These are phyloP conservation scores for Aspergillus nanangensis DNA, from an alignment of 495 filamentous ascomycete species.

Conservation along the genomic window DNA sequence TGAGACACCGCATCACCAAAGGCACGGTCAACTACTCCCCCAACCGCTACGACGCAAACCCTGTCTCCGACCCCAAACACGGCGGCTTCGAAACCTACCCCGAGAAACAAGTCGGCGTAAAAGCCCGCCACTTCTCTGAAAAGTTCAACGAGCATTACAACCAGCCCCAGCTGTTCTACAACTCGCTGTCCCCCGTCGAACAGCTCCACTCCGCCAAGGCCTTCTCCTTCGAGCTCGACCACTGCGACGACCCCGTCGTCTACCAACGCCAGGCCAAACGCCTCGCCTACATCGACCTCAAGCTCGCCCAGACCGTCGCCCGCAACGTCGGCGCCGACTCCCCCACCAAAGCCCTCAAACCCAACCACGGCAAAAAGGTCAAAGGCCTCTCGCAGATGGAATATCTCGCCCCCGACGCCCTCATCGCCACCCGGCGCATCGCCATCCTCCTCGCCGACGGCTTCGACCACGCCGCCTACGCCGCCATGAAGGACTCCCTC, in stretches of 20 bases:
- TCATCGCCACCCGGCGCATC: conserved; percentile 66
- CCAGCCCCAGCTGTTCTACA: conserved; percentile 66
- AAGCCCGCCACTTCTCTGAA: conserved; percentile 59
- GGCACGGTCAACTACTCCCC: conserved; percentile 89
- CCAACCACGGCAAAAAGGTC: conserved; percentile 65
- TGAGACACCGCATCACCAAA: conserved; percentile 50
- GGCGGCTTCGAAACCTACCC: conserved; percentile 69
- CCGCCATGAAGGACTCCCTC: conserved; percentile 58
- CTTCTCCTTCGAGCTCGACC: conserved; percentile 79
- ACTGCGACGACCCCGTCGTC: conserved; percentile 82
- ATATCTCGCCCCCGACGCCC: conserved; percentile 55
- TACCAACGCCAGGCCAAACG: conserved; percentile 69
- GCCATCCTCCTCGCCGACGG: conserved; percentile 81
- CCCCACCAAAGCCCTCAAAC: conserved; percentile 43
- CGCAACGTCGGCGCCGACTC: conserved; percentile 62
- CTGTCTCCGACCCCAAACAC: conserved; percentile 54
- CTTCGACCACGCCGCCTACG: conserved; percentile 64
- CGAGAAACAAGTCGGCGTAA: conserved; percentile 61
- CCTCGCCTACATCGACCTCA: conserved; percentile 66
- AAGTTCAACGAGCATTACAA: conserved; percentile 82
- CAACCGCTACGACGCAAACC: conserved; percentile 64
- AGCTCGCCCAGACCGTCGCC: conserved; percentile 66
- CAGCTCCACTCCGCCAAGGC: conserved; percentile 66
- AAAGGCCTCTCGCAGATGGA: conserved; percentile 66
- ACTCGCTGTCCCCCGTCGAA: conserved; percentile 68